Evolutionary conservation across 208 protist species (phyloP), one percentile per base, ranked within the genome.

Genomic region (Leptomonas seymouri): DNA sequence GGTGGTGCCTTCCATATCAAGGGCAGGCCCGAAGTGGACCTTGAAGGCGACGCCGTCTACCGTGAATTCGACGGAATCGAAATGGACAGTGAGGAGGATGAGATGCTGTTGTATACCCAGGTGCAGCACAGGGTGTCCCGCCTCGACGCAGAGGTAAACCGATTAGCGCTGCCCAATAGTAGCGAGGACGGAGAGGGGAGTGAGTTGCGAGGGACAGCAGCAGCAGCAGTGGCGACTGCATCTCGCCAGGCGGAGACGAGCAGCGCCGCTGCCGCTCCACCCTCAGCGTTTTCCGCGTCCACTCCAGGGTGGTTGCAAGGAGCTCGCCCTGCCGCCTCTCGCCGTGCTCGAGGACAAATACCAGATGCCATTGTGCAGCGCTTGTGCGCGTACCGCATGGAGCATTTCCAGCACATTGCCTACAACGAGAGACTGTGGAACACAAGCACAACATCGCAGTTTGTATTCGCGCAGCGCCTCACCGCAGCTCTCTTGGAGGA

Each of bases 381-480:
- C 27, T 74, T 97, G 7, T 84, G 76, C 15, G 76, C 81, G 0
- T 88, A 84, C 58, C 83, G 85, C 30, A 86, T 84, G 63, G 81
- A 91, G 23, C 77, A 86, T 39, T 80, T 80, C 42, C 87, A 97
- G 69, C 89, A 85, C 80, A 93, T 97, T 46, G 81, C 81, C 5
- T 93, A 88, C 76, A 93, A 88, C 25, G 92, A 97, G 74, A 77
- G 75, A 41, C 73, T 87, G 12, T 97, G 90, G 88, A 97, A 97
- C 79, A 93, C 75, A 3, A 93, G 86, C 56, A 57, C 80, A 12
- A 78, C 86, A 6, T 95, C 92, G 27, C 88, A 97, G 74, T 93
- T 87, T 30, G 81, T 82, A 7, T 94, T 97, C 74, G 86, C 92
- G 8, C 83, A 93, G 60, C 80, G 89, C 11, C 79, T 97, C n/a